Conservation (phyloP, 2,329 filamentous ascomycete genomes). For the Mycosphaerella sp. region DNA sequence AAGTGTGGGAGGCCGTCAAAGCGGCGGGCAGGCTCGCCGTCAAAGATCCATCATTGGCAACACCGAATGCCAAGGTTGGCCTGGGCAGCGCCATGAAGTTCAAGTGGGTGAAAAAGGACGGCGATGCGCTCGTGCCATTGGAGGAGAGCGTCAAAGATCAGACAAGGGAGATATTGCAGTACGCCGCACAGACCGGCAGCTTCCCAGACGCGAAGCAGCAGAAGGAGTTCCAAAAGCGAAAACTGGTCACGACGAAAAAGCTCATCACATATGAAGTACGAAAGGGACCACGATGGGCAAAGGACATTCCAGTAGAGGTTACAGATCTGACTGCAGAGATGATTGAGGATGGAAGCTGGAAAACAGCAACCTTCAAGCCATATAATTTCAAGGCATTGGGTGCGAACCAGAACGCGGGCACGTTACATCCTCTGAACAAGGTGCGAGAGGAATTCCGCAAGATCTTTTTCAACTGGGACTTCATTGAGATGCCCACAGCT, state of each 20-base stretch:
- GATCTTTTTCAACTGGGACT: constrained; percentile 99
- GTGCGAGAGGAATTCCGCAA: constrained; percentile 92
- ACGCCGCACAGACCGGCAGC: constrained; percentile 63
- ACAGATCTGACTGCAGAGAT: constrained; percentile 94
- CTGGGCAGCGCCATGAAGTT: constrained; percentile 87
- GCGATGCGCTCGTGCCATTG: constrained; percentile 51
- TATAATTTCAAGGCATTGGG: constrained; percentile 69
- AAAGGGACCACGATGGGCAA: constrained; percentile 83
- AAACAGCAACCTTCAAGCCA: constrained; percentile 80
- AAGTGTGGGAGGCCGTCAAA: constrained; percentile 46
- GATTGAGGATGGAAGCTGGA: constrained; percentile 82
- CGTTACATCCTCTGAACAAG: constrained; percentile 66
- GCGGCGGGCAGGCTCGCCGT: constrained; percentile 41
- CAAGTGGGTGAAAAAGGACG: constrained; percentile 60
- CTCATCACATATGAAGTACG: constrained; percentile 74
- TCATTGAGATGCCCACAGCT: constrained; percentile 95
- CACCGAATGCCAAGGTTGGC: constrained; percentile 76
- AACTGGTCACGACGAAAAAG: constrained; percentile 78
- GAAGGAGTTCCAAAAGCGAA: constrained; percentile 82
- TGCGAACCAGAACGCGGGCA: constrained; percentile 52
- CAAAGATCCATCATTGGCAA: constrained; percentile 55
- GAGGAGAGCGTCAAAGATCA: constrained; percentile 71
- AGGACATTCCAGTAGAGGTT: constrained; percentile 84
- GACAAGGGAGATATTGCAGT: constrained; percentile 68
- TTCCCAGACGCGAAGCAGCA: constrained; percentile 69